Percentiles rank a stretch among this genome's conserved stretches.
Evolutionary conservation across 306 rosid species (phyloP).

Genomic region (Acacia crassicarpa): DNA sequence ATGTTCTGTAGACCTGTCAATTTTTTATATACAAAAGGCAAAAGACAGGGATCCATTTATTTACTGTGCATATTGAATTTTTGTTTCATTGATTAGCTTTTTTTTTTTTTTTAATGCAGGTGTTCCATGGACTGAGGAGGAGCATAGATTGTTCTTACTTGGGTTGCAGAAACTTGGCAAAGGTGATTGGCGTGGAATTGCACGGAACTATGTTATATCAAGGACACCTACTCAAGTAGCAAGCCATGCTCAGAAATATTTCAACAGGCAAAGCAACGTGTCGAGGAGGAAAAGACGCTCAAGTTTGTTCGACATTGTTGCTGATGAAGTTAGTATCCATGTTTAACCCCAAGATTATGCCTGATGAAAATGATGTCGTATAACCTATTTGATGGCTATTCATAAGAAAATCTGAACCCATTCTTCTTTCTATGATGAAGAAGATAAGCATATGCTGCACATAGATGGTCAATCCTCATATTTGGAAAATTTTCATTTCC

Average conservation of each 20-base stretch:
- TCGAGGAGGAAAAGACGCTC: slow-evolving; percentile 95
- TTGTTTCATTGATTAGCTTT: slow-evolving; percentile 18
- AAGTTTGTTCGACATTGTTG: slow-evolving; percentile 88
- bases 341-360: slow-evolving; percentile 26
- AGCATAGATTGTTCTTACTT: slow-evolving; percentile 94
- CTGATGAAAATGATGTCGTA: slow-evolving; percentile 10
- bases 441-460: not conserved
- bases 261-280: slow-evolving; percentile 89
- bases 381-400: slow-evolving; percentile 6
- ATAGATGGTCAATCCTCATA: slow-evolving; percentile 5
- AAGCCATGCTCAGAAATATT: slow-evolving; percentile 98
- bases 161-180: slow-evolving; percentile 97
- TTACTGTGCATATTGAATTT: not conserved
- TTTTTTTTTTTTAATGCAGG: slow-evolving; percentile 50
- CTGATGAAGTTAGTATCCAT: slow-evolving; percentile 83
- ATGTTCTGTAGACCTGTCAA: not conserved
- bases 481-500: slow-evolving; percentile 12
- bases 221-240: slow-evolving; percentile 99
- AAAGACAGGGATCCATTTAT: not conserved
- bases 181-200: slow-evolving; percentile 99
- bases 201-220: slow-evolving; percentile 84
- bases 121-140: slow-evolving; percentile 98
- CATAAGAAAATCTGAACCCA: slow-evolving; percentile 26
- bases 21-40: not conserved
- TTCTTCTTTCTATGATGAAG: slow-evolving; percentile 9